Evolutionary conservation across 805 yeast species (phyloP).

Genomic region (Starmerella kuoi): DNA sequence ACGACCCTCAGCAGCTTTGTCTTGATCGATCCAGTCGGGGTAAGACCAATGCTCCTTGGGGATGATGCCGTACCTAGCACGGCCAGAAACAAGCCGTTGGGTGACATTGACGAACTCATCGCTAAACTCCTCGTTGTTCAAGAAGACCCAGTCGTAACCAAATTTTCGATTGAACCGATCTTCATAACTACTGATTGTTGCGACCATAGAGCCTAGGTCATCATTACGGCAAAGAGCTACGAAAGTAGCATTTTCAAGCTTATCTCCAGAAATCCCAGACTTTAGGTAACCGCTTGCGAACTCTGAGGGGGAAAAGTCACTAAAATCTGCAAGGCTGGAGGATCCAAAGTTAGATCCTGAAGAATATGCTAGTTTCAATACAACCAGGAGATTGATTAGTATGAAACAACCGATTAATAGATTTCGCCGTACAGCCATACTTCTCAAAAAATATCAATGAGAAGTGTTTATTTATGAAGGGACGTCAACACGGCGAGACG

Average conservation of each 20-base stretch:
- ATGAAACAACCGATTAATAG: conserved; percentile 7
- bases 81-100: conserved; percentile 40
- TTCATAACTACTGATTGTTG: conserved; percentile 64
- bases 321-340: neutral
- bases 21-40: conserved; percentile 36
- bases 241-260: conserved; percentile 63
- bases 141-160: conserved; percentile 81
- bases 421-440: conserved; percentile 39
- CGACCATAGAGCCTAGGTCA: conserved; percentile 65
- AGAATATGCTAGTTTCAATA: conserved; percentile 5
- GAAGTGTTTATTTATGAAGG: no score
- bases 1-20: conserved; percentile 44
- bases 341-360: neutral
- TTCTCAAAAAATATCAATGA: no score
- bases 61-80: conserved; percentile 62
- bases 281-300: neutral
- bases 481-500: no score
- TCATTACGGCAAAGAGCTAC: conserved; percentile 73
- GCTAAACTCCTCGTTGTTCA: conserved; percentile 68
- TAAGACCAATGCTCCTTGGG: conserved; percentile 59
- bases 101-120: conserved; percentile 50
- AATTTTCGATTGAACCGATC: conserved; percentile 89
- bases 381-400: conserved; percentile 7
- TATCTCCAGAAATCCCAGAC: neutral
- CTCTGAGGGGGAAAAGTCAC: neutral